Evolutionary conservation across 179 eudicot species (phyloP).

Genomic region (Amaranthus tricolor): DNA sequence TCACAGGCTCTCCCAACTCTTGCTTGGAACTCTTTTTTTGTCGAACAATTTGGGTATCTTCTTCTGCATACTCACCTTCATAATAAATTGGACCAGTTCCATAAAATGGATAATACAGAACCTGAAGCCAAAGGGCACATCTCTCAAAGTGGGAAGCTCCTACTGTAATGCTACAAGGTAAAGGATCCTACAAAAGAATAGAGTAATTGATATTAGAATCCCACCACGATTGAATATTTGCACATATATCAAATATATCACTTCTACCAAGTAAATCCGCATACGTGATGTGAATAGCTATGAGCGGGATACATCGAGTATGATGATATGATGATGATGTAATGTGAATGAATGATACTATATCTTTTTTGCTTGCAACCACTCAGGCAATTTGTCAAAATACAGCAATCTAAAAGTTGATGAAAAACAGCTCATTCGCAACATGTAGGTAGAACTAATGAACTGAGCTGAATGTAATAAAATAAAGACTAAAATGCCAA

Average conservation of each 20-base stretch:
- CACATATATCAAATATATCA: background rate
- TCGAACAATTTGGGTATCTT: constrained; percentile 71
- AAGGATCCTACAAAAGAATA: constrained; percentile 66
- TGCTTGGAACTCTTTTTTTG: constrained; percentile 70
- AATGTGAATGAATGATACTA: too few species aligned
- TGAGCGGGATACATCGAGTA: too few species aligned
- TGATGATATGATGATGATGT: too few species aligned
- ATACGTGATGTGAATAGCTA: background rate
- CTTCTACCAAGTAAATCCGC: background rate
- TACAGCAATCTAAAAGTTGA: background rate
- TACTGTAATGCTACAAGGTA: constrained; percentile 82
- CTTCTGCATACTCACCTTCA: constrained; percentile 84
- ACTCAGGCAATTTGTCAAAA: background rate
- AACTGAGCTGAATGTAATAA: too few species aligned
- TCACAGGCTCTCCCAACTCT: constrained; percentile 88
- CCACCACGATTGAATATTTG: background rate
- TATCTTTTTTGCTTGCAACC: background rate
- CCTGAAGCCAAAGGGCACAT: constrained; percentile 96
- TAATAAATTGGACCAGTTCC: constrained; percentile 56
- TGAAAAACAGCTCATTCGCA: too few species aligned
- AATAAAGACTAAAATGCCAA: too few species aligned
- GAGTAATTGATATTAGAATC: background rate
- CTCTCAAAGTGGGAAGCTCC: constrained; percentile 96
- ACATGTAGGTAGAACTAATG: too few species aligned
- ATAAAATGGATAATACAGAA: constrained; percentile 80